Evolutionary conservation across 352 stramenopile species (phyloP).

Genomic region (Phytopythium ostracodes): DNA sequence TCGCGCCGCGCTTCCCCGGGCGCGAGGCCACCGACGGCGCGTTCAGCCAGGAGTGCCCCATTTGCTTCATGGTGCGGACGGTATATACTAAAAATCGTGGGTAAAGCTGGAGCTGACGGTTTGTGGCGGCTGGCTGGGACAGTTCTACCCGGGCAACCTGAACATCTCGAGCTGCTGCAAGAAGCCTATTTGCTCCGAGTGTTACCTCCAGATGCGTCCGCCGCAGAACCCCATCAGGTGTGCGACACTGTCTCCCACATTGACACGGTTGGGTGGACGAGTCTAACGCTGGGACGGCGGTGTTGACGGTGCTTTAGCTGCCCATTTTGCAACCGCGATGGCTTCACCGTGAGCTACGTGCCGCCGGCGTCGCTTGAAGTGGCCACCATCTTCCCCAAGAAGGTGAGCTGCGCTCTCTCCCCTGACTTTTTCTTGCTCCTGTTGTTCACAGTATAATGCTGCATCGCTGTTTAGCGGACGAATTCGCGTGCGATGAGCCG

Average conservation of each 20-base stretch:
- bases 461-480: slow-evolving; percentile 6
- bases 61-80: slow-evolving; percentile 69
- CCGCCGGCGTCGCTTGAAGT: slow-evolving; percentile 39
- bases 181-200: slow-evolving; percentile 73
- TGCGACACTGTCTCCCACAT: neutral
- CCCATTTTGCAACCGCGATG: slow-evolving; percentile 77
- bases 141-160: slow-evolving; percentile 63
- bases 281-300: neutral
- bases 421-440: neutral
- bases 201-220: slow-evolving; percentile 57
- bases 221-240: slow-evolving; percentile 46
- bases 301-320: slow-evolving; percentile 33
- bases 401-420: slow-evolving; percentile 11
- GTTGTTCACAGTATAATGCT: slow-evolving; percentile 3
- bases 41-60: slow-evolving; percentile 76
- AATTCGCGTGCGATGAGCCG: slow-evolving; percentile 26
- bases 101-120: slow-evolving; percentile 5
- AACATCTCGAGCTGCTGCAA: slow-evolving; percentile 64
- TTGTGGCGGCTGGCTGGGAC: neutral
- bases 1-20: slow-evolving; percentile 68
- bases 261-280: neutral
- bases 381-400: slow-evolving; percentile 36
- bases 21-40: slow-evolving; percentile 52
- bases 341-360: slow-evolving; percentile 52
- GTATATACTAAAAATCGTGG: neutral